Conservation (phyloP, 805 yeast species). For the Nakazawaea ambrosiae region DNA sequence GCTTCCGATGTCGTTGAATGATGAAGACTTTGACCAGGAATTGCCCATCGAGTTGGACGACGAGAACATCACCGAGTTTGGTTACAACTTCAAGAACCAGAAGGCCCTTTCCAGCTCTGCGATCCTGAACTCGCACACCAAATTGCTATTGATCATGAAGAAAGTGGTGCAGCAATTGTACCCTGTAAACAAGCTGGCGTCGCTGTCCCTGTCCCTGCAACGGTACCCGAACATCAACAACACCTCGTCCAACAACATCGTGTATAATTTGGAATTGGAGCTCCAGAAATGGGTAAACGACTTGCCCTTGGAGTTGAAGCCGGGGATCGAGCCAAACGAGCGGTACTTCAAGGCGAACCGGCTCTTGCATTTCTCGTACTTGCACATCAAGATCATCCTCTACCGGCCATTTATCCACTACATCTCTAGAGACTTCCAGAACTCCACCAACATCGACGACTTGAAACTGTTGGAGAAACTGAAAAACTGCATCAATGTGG, state of each 20-base stretch:
- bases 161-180: conserved; percentile 68
- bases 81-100: conserved; percentile 34
- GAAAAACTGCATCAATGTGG: conserved; percentile 75
- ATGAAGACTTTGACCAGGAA: conserved; percentile 82
- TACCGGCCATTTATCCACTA: conserved; percentile 88
- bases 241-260: conserved; percentile 29
- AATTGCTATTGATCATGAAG: conserved; percentile 60
- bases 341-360: conserved; percentile 69
- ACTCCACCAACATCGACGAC: conserved; percentile 28
- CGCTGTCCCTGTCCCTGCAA: too few species aligned
- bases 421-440: conserved; percentile 47
- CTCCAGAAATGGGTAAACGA: conserved; percentile 65
- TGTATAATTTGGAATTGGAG: conserved; percentile 60
- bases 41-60: conserved; percentile 82
- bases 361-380: conserved; percentile 60
- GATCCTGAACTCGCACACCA: conserved; percentile 82
- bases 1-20: conserved; percentile 68
- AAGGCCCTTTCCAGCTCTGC: conserved; percentile 61
- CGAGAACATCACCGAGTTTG: conserved; percentile 70
- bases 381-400: conserved; percentile 72
- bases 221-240: conserved; percentile 21
- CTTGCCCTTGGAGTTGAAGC: conserved; percentile 65
- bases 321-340: conserved; percentile 61
- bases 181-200: conserved; percentile 52
- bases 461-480: conserved; percentile 67